Evolutionary conservation across 164 flowering plant species (phyloP).

Genomic region (Piper longum): DNA sequence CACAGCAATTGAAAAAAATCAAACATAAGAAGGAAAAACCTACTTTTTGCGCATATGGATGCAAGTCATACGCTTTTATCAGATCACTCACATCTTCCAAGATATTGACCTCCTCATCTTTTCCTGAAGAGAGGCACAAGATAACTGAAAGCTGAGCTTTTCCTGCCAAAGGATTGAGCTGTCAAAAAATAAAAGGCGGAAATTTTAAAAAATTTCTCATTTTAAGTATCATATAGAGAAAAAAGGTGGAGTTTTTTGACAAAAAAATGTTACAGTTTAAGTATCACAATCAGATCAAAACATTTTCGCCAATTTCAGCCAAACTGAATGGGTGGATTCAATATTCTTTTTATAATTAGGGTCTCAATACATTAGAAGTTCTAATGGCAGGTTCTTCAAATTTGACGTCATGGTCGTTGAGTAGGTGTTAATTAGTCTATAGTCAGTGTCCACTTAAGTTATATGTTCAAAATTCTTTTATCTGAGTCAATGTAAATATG

Average conservation of each 20-base stretch:
- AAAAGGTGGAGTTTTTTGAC: too few relatives aligned
- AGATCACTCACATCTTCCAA: constrained; percentile 56
- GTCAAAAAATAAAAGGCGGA: constrained; percentile 6
- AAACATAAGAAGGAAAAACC: constrained; percentile 23
- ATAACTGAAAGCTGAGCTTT: constrained; percentile 37
- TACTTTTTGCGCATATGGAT: constrained; percentile 67
- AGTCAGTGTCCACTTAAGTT: too few relatives aligned
- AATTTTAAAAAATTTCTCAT: not conserved
- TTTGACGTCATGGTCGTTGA: too few relatives aligned
- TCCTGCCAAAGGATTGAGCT: constrained; percentile 34
- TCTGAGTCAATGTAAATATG: too few relatives aligned
- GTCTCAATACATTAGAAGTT: too few relatives aligned
- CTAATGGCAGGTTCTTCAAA: too few relatives aligned
- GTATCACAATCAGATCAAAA: not conserved
- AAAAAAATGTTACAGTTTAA: not conserved
- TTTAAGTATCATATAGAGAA: not conserved
- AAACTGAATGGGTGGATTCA: too few relatives aligned
- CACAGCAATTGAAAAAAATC: not conserved
- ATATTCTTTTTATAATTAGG: too few relatives aligned
- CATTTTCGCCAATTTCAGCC: too few relatives aligned
- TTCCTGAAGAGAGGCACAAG: constrained; percentile 40
- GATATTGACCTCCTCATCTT: constrained; percentile 18
- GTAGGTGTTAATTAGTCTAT: too few relatives aligned
- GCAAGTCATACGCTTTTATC: constrained; percentile 49
- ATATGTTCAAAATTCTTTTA: too few relatives aligned